These are phyloP conservation scores for Byssothecium circinans DNA, from an alignment of 2,329 filamentous ascomycete genomes.

Conservation along the genomic window DNA sequence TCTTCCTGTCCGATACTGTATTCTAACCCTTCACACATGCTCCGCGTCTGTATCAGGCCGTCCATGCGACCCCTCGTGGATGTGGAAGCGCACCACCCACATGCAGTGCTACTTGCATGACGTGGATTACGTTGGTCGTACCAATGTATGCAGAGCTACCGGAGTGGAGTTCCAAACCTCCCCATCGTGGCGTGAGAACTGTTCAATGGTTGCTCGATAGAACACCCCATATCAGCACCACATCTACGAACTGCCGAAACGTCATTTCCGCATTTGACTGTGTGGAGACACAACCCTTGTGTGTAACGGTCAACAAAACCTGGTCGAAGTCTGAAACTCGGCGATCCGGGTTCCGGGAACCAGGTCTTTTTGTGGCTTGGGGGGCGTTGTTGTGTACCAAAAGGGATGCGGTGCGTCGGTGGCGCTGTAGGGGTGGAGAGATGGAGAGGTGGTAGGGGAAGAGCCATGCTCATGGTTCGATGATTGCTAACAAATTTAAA, in stretches of 20 bases:
- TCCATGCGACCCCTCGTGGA: too few species aligned
- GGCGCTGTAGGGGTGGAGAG: constrained; percentile 1
- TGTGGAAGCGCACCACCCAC: too few species aligned
- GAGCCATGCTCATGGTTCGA: too few species aligned
- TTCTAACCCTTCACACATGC: too few species aligned
- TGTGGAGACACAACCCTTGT: constrained; percentile 19
- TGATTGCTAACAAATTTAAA: too few species aligned
- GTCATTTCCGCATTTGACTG: constrained; percentile 15
- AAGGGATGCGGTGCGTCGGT: constrained; percentile 18
- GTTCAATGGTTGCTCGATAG: background rate
- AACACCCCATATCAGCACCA: constrained; percentile 5
- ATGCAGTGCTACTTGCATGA: too few species aligned
- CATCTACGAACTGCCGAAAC: constrained; percentile 20
- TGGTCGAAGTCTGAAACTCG: constrained; percentile 1
- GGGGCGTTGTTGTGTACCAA: constrained; percentile 21
- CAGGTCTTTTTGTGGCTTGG: constrained; percentile 27
- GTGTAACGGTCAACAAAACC: constrained; percentile 13
- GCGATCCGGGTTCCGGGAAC: constrained; percentile 17
- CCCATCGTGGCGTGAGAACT: too few species aligned
- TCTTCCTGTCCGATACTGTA: too few species aligned
- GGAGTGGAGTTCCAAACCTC: too few species aligned
- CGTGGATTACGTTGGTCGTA: too few species aligned
- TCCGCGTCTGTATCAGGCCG: too few species aligned
- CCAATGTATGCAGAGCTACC: too few species aligned
- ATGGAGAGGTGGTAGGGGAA: background rate